phyloP scores from a whole-genome alignment of 2,329 filamentous ascomycete genomes.

The Exophiala bonariae region DNA sequence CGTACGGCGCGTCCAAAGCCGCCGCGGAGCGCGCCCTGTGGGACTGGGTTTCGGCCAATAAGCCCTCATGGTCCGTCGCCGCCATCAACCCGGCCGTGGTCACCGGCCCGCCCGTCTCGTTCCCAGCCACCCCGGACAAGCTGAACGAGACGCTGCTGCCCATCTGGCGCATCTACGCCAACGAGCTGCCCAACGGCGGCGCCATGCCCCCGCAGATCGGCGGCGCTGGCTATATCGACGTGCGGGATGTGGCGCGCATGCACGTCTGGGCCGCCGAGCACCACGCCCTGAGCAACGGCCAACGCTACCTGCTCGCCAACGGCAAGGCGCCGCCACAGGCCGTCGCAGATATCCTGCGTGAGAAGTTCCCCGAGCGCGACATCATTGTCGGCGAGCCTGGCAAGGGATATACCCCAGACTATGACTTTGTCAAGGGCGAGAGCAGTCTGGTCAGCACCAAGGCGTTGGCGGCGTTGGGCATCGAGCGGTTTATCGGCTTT shows the following conservation, averaged over 20 bases:
- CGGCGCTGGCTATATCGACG: conserved; percentile 27
- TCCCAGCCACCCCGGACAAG: conserved; percentile 17
- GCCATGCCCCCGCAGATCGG: conserved; percentile 25
- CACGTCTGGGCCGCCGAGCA: conserved; percentile 27
- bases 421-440: conserved; percentile 19
- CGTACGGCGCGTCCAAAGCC: conserved; percentile 28
- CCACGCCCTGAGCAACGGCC: conserved; percentile 20
- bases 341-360: conserved; percentile 24
- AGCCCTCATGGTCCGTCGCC: conserved; percentile 19
- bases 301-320: conserved; percentile 24
- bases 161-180: conserved; percentile 27
- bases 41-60: conserved; percentile 16
- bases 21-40: conserved; percentile 26
- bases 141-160: conserved; percentile 28
- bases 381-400: conserved; percentile 25
- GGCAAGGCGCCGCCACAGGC: conserved; percentile 30
- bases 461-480: conserved; percentile 22
- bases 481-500: conserved; percentile 23
- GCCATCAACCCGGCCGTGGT: conserved; percentile 28
- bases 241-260: conserved; percentile 28
- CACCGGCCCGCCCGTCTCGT: conserved; percentile 27
- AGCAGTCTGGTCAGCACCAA: conserved; percentile 18
- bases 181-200: conserved; percentile 3
- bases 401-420: conserved; percentile 20
- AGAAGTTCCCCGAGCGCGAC: conserved; percentile 18